Conservation (phyloP, 306 rosid genomes). For the Styphnolobium japonicum region DNA sequence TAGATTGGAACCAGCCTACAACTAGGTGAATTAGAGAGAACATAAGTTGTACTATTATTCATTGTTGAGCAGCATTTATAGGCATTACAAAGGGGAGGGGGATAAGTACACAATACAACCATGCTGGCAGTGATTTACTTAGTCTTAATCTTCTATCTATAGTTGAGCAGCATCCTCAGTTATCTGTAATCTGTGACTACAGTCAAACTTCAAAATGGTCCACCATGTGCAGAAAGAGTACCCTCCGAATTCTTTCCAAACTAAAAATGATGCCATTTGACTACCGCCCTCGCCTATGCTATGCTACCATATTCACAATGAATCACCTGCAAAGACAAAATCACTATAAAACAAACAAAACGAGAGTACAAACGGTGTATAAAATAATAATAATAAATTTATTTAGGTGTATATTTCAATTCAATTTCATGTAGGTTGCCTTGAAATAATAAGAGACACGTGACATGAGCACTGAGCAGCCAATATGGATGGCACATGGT, state of each 20-base stretch:
- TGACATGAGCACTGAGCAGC: neutral
- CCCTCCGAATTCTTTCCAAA: too few species aligned
- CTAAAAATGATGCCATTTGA: too few species aligned
- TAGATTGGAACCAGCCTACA: neutral
- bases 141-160: neutral
- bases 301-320: constrained; percentile 1
- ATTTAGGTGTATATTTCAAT: neutral
- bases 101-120: neutral
- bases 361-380: neutral
- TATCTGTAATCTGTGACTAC: neutral
- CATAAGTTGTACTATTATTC: neutral
- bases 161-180: neutral
- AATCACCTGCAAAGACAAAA: constrained; percentile 3
- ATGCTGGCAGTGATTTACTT: neutral
- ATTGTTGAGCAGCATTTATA: constrained; percentile 1
- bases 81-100: neutral
- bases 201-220: too few species aligned
- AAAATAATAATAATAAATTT: neutral
- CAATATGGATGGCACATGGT: constrained; percentile 17
- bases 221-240: too few species aligned
- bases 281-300: neutral
- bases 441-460: neutral
- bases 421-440: neutral
- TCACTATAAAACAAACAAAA: neutral
- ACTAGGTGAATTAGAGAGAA: neutral